Evolutionary conservation across 225 moss, liverwort and hornwort genomes (phyloP).

Genomic region (Climacium dendroides): DNA sequence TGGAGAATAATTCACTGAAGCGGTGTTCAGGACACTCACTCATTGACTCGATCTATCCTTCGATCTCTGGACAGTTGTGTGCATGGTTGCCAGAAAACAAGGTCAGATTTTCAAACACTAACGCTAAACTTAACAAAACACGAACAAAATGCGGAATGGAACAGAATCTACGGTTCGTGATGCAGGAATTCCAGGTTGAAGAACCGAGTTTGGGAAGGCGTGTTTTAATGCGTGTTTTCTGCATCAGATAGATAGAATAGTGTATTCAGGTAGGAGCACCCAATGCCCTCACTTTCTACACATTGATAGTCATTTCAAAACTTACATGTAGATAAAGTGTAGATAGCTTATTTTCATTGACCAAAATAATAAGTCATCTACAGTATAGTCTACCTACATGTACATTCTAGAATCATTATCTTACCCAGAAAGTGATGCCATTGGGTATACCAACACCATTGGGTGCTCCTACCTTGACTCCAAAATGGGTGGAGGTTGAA

Average conservation of each 20-base stretch:
- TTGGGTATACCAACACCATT: too few species aligned
- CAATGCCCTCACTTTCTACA: too few species aligned
- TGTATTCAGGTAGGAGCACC: too few species aligned
- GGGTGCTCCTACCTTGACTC: too few species aligned
- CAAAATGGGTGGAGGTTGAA: too few species aligned
- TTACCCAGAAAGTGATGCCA: too few species aligned
- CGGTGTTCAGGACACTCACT: not conserved
- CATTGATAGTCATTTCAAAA: too few species aligned
- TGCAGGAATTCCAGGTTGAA: not conserved
- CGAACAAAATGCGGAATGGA: not conserved
- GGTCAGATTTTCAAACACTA: not conserved
- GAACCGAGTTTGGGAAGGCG: not conserved
- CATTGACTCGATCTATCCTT: not conserved
- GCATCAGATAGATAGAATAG: not conserved
- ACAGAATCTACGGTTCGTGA: not conserved
- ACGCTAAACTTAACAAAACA: not conserved
- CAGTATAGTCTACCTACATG: too few species aligned
- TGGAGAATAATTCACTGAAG: not conserved
- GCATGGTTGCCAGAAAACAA: not conserved
- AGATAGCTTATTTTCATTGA: too few species aligned
- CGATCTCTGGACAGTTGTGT: not conserved
- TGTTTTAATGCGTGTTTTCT: not conserved
- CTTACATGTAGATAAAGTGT: too few species aligned
- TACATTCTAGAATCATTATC: too few species aligned
- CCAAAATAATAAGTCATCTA: too few species aligned